A percentile compares a stretch with the other conserved stretches of the same genome.
Conservation (phyloP, 495 filamentous ascomycete genomes). For the Aspergillus homomorphus region DNA sequence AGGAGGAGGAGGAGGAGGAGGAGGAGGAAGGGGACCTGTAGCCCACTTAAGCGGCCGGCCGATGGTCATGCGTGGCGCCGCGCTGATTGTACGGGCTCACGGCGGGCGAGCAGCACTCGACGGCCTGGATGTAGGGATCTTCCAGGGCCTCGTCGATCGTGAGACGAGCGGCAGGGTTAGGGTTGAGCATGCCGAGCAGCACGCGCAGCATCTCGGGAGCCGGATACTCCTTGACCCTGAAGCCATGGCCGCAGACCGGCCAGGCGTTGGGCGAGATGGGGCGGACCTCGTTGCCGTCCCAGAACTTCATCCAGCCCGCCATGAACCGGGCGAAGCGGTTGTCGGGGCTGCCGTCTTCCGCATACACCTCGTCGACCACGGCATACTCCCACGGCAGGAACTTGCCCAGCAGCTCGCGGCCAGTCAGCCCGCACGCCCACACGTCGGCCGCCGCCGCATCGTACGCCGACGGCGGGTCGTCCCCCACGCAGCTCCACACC, state of each 20-base stretch:
- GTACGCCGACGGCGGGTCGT: slow-evolving; percentile 38
- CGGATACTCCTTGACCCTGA: slow-evolving; percentile 35
- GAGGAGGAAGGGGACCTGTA: neutral
- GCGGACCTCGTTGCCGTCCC: slow-evolving; percentile 46
- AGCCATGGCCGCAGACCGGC: slow-evolving; percentile 48
- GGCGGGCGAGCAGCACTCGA: slow-evolving; percentile 61
- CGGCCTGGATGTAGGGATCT: slow-evolving; percentile 60
- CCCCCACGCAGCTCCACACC: slow-evolving; percentile 31
- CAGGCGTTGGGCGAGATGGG: slow-evolving; percentile 49
- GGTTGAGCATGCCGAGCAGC: slow-evolving; percentile 73
- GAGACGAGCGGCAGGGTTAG: slow-evolving; percentile 62
- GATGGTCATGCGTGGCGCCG: neutral
- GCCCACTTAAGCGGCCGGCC: too few species aligned
- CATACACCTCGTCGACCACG: neutral
- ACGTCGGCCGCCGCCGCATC: slow-evolving; percentile 74
- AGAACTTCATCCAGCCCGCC: slow-evolving; percentile 55
- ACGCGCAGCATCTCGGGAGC: slow-evolving; percentile 57
- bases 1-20: neutral
- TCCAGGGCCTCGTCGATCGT: slow-evolving; percentile 59
- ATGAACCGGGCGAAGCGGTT: neutral
- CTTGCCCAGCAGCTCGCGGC: slow-evolving; percentile 32
- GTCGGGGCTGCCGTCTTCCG: too few species aligned
- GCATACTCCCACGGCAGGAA: neutral
- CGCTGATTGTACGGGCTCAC: neutral
- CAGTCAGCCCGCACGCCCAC: slow-evolving; percentile 76